Base-by-base conservation (phyloP, 2,329 filamentous ascomycete genomes). In the Ascochyta rabiei region DNA sequence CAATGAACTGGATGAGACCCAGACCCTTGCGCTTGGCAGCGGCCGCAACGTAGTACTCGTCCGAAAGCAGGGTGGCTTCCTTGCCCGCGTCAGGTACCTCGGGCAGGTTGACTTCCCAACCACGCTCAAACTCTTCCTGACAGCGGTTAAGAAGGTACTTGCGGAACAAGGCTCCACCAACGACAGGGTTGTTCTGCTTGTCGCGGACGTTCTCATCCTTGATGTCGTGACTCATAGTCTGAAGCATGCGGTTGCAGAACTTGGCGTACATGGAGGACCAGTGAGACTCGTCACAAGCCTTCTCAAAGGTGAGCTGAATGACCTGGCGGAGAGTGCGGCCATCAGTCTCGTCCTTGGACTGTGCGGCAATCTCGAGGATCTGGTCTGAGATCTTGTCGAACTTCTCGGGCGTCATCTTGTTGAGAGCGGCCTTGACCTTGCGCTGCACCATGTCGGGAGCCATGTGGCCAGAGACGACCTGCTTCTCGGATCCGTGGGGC, bases 321-420 rank as follows among this genome's bases (percentile, higher is more conserved):
- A 99, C 93, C 77, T 99, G 95, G 68, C 95, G 90, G 45, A 99
- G 84, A 7, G 95, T 98, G 54, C 93, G 90, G 39, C 95, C 95
- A 69, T 99, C 95, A 19, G 86, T 85, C 79, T 99, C 95, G 67
- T 96, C 89, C 84, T 96, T 96, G 48, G 93, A 98, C 75, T 99
- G 95, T 19, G 86, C 89, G 24, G 93, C 92, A 74, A 99, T 99
- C 48, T 87, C 83, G 26, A 99, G 84, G 59, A 99, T 96, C 76
- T 97, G 92, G 59, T 93, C 90, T 6, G 95, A 86, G 65, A 99
- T 96, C 80, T 89, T 92, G 74, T 96, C 93, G 69, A 99, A 99
- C 74, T 98, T 99, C 80, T 99, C 95, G 0, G 95, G 95, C 0
- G 95, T 98, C 95, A 99, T 98, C 89, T 99, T 99, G 87, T 99